Evolutionary conservation across 2,329 filamentous ascomycete genomes (phyloP).

Genomic region (Domatiomyces globalis): DNA sequence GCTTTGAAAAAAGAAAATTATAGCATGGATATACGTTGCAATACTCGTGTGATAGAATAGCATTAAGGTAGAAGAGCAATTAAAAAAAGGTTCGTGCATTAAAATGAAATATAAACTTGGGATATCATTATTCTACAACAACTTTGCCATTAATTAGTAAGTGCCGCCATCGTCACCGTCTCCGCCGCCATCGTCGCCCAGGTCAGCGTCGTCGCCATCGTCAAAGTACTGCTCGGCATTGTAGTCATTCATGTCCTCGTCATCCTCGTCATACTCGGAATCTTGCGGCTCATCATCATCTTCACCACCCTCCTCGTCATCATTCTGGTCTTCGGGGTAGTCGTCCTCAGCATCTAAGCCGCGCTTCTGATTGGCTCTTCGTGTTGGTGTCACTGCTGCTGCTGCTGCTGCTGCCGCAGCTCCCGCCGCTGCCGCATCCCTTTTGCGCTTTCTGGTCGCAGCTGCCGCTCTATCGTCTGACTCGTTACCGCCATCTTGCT

Average conservation of each 20-base stretch:
- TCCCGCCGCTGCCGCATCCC: slow-evolving; percentile 27
- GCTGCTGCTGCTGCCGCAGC: slow-evolving; percentile 29
- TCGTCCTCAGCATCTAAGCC: slow-evolving; percentile 22
- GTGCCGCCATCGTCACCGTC: slow-evolving; percentile 33
- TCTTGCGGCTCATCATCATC: slow-evolving; percentile 41
- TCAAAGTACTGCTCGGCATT: slow-evolving; percentile 53
- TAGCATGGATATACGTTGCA: too few relatives aligned
- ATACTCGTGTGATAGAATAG: too few relatives aligned
- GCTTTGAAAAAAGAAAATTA: slow-evolving; percentile 20
- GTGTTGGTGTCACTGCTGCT: slow-evolving; percentile 27
- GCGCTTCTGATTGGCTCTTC: slow-evolving; percentile 28
- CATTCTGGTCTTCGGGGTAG: slow-evolving; percentile 26
- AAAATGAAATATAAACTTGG: too few relatives aligned
- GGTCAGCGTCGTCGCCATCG: slow-evolving; percentile 40
- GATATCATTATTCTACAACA: too few relatives aligned
- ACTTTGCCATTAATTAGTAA: background rate
- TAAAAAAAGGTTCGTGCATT: too few relatives aligned
- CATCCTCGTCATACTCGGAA: slow-evolving; percentile 47
- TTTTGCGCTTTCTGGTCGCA: slow-evolving; percentile 16
- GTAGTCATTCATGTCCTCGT: slow-evolving; percentile 47
- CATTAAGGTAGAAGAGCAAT: too few relatives aligned
- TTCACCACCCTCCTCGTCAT: slow-evolving; percentile 33
- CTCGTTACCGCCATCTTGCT: slow-evolving; percentile 28
- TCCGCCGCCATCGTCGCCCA: slow-evolving; percentile 42
- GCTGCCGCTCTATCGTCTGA: slow-evolving; percentile 20